Conservation (phyloP, 768 basidiomycete species). For the Rubroboletus satanas region DNA sequence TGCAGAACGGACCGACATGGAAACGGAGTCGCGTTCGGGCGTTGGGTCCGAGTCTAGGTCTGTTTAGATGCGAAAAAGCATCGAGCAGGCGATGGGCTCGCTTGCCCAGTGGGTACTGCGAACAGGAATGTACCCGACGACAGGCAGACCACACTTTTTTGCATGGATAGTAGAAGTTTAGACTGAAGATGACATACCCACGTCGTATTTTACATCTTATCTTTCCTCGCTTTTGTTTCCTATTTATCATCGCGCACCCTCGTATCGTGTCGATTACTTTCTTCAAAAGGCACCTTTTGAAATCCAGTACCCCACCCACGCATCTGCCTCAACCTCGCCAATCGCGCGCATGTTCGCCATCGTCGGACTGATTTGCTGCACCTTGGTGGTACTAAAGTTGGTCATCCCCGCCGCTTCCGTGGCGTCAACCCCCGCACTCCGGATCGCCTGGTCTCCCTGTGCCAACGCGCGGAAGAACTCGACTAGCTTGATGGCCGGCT, state of each 20-base stretch:
- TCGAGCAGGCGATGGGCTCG: too few relatives aligned
- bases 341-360: slow-evolving; percentile 26
- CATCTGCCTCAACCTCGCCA: slow-evolving; percentile 20
- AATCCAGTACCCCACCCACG: slow-evolving; percentile 26
- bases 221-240: neutral
- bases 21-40: neutral
- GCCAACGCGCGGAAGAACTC: slow-evolving; percentile 31
- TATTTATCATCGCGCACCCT: neutral
- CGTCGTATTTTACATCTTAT: neutral
- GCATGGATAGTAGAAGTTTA: neutral
- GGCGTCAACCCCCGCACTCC: neutral
- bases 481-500: slow-evolving; percentile 37
- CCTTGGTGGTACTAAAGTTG: slow-evolving; percentile 17
- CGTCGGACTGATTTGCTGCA: slow-evolving; percentile 15
- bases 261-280: too few relatives aligned
- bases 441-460: slow-evolving; percentile 12
- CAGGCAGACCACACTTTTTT: neutral
- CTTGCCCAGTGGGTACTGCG: too few relatives aligned
- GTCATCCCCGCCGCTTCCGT: slow-evolving; percentile 22
- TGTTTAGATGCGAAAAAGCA: neutral
- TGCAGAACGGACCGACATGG: neutral
- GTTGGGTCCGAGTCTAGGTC: neutral
- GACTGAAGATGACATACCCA: neutral
- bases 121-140: neutral
- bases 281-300: slow-evolving; percentile 18